A percentile compares a stretch with the other conserved stretches of the same genome.
phyloP scores from a whole-genome alignment of 1,284 basidiomycete species.

The Heterobasidion occidentale region DNA sequence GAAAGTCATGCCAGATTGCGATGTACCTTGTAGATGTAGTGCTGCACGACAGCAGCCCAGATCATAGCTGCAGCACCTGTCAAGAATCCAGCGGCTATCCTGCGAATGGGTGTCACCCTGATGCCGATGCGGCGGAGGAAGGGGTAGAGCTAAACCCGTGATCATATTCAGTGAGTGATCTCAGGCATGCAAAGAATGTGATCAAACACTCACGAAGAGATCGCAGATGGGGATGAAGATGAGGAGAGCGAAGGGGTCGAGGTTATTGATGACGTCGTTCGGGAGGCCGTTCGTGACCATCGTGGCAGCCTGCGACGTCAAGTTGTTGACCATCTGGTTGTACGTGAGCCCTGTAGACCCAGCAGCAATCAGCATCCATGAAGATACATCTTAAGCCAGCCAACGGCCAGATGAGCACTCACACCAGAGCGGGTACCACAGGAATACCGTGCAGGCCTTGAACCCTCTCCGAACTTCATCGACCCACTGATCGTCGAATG shows the following conservation, averaged over 20 bases:
- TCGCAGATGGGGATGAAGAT: constrained; percentile 71
- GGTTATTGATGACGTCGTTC: constrained; percentile 77
- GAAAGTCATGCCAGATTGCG: not conserved
- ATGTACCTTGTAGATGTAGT: constrained; percentile 65
- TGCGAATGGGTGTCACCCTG: constrained; percentile 68
- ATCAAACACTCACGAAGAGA: constrained; percentile 19
- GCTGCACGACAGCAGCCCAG: constrained; percentile 63
- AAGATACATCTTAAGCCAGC: not conserved
- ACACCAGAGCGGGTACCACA: constrained; percentile 73
- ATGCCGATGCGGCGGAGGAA: constrained; percentile 54
- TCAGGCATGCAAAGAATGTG: not conserved
- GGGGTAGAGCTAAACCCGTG: constrained; percentile 49
- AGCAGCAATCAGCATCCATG: constrained; percentile 2
- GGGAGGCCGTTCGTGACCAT: constrained; percentile 71
- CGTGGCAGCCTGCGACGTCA: constrained; percentile 70
- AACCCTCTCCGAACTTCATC: constrained; percentile 78
- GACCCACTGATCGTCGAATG: constrained; percentile 72
- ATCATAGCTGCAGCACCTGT: constrained; percentile 53
- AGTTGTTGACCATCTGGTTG: constrained; percentile 73
- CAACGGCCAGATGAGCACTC: constrained; percentile 13
- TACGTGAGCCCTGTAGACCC: constrained; percentile 57
- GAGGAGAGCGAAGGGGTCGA: constrained; percentile 72
- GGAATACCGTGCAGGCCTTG: constrained; percentile 81
- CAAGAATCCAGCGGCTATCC: constrained; percentile 71
- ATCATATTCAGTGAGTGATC: not conserved